Evolutionary conservation across 345 rosid genomes (phyloP).

Genomic region (Dovyalis caffra): DNA sequence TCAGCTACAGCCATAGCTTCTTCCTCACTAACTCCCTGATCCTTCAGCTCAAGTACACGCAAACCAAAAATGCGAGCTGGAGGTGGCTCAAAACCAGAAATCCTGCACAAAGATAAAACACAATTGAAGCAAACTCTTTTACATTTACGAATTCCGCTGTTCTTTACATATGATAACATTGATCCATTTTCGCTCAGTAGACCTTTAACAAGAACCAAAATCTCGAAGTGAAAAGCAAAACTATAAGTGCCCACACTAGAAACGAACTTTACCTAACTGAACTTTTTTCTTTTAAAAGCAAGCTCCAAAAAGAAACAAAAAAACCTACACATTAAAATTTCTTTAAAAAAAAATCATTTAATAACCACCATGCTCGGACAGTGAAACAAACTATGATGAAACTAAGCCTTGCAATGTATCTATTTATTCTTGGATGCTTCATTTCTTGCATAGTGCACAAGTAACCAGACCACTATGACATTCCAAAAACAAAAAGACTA

Average conservation of each 20-base stretch:
- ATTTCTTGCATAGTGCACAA: no score
- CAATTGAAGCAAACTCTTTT: background rate
- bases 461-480: no score
- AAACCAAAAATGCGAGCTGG: slow-evolving; percentile 71
- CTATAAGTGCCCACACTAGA: background rate
- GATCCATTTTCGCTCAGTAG: background rate
- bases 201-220: background rate
- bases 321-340: no score
- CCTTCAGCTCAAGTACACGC: slow-evolving; percentile 75
- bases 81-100: slow-evolving; percentile 59
- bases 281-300: no score
- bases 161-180: background rate
- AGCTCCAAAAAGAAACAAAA: no score
- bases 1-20: slow-evolving; percentile 78
- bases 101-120: slow-evolving; percentile 41
- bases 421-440: no score
- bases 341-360: no score
- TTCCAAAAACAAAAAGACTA: no score
- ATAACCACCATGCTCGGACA: no score
- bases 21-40: slow-evolving; percentile 68
- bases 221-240: background rate
- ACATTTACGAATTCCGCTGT: background rate
- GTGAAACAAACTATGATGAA: no score
- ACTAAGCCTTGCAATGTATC: no score
- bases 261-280: background rate